Base-by-base conservation (phyloP, 352 stramenopile genomes). In the Phytophthora quininea region DNA sequence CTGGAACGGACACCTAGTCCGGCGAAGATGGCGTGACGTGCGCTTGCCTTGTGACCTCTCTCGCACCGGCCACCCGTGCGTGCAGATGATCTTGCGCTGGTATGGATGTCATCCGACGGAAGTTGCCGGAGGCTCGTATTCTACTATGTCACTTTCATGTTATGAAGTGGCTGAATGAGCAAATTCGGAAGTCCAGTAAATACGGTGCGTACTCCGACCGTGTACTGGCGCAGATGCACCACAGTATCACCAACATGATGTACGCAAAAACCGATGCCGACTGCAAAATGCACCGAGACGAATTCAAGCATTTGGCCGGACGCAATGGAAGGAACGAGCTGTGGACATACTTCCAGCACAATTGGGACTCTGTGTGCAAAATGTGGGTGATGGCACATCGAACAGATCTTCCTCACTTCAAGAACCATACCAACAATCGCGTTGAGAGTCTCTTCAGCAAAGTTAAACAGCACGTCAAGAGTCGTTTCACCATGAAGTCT, bases 311-410 rank as follows among this genome's bases (percentile, higher is more conserved):
- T 49, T 31, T 69, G 5, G 3, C 46, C 1, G 24, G 31, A 4
- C 2, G 31, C 7, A 33, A 48, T 2, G 61, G 35, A 8, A 43
- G 35, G 1, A 53, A 19, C 0, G n/a, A 40, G 2, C 38, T 62
- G 1, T 63, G 53, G 46, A 24, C 52, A 1, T 69, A 63, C 10
- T 58, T 68, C 15, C 27, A 33, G 6, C 33, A 45, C 2, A 69
- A 69, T 10, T 69, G 54, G 62, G 14, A 69, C 35, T 11, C 2
- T 54, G 40, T 30, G 2, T 2, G 4, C n/a, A 54, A 59, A 0
- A 69, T 69, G 54, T 69, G 54, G 62, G 53, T 69, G 47, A 58
- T 59, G 48, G 11, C 35, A 14, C 30, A 51, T 54, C 62, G 62
- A 10, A 30, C 46, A n/a, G 31, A 53, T 7, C 19, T 69, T 5